Evolutionary conservation across 2,329 filamentous ascomycete genomes (phyloP), one percentile per base, ranked within the genome.

Genomic region (Elsinoe fawcettii): DNA sequence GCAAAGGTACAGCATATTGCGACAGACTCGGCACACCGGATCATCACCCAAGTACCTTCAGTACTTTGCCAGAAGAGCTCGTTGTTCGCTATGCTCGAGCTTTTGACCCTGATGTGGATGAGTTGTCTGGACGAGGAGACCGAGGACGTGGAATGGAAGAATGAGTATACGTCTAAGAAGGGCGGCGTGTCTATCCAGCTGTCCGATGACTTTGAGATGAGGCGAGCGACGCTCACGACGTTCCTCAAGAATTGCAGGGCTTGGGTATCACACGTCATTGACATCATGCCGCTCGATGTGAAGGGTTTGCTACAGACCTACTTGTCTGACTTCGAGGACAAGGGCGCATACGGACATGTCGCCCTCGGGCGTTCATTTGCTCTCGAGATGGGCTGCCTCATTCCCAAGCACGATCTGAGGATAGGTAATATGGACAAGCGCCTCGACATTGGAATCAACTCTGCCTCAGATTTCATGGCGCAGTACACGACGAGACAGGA

Each of bases 401-500:
- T 99, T 57, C 92, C 95, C 4, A 79, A 81, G 4, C 91, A 87
- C 8, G 92, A 99, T 68, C 90, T 95, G 66, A 83, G 90, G 61
- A 78, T 99, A 41, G 85, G 82, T 64, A 91, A 89, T 5, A 84
- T 99, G 51, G 88, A 95, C 63, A 80, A 80, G 34, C 80, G 88
- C 61, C 84, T 86, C 16, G 83, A 86, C 49, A 82, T 83, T 56
- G 83, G 83, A 61, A 86, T 96, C 69, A 96, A 97, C 69, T 90
- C 91, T 9, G 90, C 89, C 0, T 97, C 93, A 2, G 92, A 97
- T 69, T 96, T 99, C 65, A 84, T 99, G 67, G 90, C 93, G 1
- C 92, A 99, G 67, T 99, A 99, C 69, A 97, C 92, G 2, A 95
- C 90, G 23, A 87, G 93, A 36, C 95, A 99, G 69, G 91, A 96